phyloP scores from a whole-genome alignment of 495 filamentous ascomycete genomes.

The Xylaria bambusicola region DNA sequence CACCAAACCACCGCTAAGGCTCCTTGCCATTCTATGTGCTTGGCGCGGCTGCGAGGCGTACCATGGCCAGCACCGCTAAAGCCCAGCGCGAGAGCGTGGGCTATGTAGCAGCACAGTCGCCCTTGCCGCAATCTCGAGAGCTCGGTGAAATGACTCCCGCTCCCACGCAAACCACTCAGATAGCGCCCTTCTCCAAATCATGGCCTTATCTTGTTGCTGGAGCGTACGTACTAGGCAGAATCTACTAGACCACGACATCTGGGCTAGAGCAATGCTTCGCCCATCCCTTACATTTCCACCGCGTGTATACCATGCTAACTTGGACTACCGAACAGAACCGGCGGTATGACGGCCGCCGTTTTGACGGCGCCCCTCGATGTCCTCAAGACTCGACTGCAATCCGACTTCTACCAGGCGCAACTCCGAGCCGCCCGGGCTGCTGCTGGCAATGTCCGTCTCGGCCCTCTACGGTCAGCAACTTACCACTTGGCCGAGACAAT shows the following conservation, averaged over 20 bases:
- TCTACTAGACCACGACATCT: neutral
- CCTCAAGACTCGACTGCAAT: constrained; percentile 85
- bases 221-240: constrained; percentile 58
- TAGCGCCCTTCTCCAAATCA: constrained; percentile 66
- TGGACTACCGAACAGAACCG: constrained; percentile 55
- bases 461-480: constrained; percentile 48
- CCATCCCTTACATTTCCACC: constrained; percentile 3
- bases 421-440: constrained; percentile 50
- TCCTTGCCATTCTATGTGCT: constrained; percentile 6
- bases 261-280: neutral
- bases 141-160: constrained; percentile 58
- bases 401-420: constrained; percentile 83
- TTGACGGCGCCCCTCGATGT: constrained; percentile 88
- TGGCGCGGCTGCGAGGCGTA: constrained; percentile 20
- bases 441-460: constrained; percentile 39
- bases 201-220: constrained; percentile 90
- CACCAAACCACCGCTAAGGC: no score
- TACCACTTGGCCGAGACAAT: constrained; percentile 76
- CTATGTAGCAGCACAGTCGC: constrained; percentile 25
- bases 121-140: constrained; percentile 61
- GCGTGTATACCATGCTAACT: neutral
- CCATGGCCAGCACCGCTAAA: constrained; percentile 21
- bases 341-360: constrained; percentile 85
- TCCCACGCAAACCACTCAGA: constrained; percentile 35
- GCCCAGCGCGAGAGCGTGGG: constrained; percentile 16